Evolutionary conservation across 495 filamentous ascomycete species (phyloP).

Genomic region (Penicillium chermesinum): DNA sequence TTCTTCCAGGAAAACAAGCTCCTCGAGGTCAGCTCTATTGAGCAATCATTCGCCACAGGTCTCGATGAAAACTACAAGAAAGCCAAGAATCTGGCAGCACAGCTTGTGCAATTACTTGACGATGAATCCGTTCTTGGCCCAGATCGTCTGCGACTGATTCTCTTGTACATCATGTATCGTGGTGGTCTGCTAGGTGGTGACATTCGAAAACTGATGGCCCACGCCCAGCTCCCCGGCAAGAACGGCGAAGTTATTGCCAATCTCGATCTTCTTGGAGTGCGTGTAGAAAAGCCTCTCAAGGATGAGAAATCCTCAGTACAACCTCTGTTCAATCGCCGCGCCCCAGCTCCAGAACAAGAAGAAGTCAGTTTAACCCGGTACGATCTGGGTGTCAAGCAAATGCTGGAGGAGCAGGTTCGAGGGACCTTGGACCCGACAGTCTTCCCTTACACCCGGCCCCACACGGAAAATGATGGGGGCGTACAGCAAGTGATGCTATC

Average conservation of each 20-base stretch:
- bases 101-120: conserved; percentile 81
- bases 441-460: conserved; percentile 82
- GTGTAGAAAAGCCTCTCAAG: conserved; percentile 67
- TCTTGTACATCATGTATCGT: conserved; percentile 79
- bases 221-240: conserved; percentile 68
- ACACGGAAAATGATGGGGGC: conserved; percentile 57
- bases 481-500: conserved; percentile 51
- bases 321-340: conserved; percentile 64
- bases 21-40: conserved; percentile 76
- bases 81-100: conserved; percentile 80
- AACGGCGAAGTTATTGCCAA: conserved; percentile 72
- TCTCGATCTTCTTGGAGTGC: conserved; percentile 75
- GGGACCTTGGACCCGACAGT: conserved; percentile 49
- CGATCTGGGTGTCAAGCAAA: conserved; percentile 54
- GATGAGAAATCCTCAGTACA: conserved; percentile 60
- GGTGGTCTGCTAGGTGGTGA: conserved; percentile 87
- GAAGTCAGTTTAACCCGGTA: conserved; percentile 51
- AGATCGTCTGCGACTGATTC: conserved; percentile 79
- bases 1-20: conserved; percentile 80
- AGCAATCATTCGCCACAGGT: conserved; percentile 84
- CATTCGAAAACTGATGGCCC: conserved; percentile 75
- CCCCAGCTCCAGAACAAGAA: conserved; percentile 41
- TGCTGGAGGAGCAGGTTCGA: conserved; percentile 62
- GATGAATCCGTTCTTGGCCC: conserved; percentile 61
- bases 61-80: conserved; percentile 89